Conservation (phyloP, 202 grass and related monocot genomes). For the Panicum hallii region DNA sequence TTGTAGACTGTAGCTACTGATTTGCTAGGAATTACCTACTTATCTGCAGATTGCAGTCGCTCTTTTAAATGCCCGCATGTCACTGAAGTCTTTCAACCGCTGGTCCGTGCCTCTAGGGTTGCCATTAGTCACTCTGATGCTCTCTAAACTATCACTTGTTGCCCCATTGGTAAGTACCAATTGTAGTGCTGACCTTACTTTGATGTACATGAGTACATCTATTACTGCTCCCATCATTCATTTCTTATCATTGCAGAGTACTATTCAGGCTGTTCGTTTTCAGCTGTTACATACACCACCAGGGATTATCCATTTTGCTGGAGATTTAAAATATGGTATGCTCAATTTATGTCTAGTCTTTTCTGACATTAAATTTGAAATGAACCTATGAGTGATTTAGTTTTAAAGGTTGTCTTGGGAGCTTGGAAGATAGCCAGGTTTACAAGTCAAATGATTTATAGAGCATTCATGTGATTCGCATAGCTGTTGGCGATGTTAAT, state of each 20-base stretch:
- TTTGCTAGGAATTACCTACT: conserved; percentile 26
- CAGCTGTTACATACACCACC: conserved; percentile 77
- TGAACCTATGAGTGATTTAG: conserved; percentile 1
- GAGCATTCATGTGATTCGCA: conserved; percentile 42
- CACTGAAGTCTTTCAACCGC: conserved; percentile 76
- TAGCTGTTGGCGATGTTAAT: conserved; percentile 76
- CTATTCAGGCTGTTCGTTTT: conserved; percentile 74
- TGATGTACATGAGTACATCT: conserved; percentile 16
- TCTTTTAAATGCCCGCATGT: conserved; percentile 89
- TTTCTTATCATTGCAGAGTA: conserved; percentile 68
- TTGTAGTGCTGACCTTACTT: conserved; percentile 22
- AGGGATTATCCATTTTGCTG: conserved; percentile 80
- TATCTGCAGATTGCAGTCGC: conserved; percentile 73
- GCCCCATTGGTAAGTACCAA: conserved; percentile 68
- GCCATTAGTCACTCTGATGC: conserved; percentile 78
- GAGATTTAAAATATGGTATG: conserved; percentile 91
- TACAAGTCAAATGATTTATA: conserved; percentile 44
- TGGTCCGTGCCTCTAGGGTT: conserved; percentile 69
- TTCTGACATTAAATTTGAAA: conserved; percentile 37
- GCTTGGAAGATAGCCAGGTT: conserved; percentile 41
- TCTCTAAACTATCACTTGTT: conserved; percentile 84
- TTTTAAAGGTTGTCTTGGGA: conserved; percentile 30
- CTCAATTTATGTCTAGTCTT: conserved; percentile 12
- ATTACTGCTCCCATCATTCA: conserved; percentile 38
- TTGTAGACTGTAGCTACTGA: conserved; percentile 14